Percentiles rank a stretch among this genome's conserved stretches.
phyloP scores from a whole-genome alignment of 306 rosid genomes.

The Notholithocarpus densiflorus region DNA sequence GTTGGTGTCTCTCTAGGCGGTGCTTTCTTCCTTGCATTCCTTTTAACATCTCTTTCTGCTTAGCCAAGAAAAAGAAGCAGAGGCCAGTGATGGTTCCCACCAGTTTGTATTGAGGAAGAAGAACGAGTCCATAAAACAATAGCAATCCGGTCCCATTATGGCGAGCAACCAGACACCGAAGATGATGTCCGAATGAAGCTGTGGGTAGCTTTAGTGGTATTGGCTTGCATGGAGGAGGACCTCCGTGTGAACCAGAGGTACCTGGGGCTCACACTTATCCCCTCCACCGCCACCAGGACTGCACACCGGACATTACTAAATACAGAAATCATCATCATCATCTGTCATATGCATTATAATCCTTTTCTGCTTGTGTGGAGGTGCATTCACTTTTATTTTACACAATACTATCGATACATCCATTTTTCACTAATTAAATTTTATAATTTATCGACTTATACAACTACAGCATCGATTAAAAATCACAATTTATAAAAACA shows the following conservation, averaged over 20 bases:
- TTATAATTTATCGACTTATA: no score
- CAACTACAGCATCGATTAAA: no score
- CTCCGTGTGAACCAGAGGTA: background rate
- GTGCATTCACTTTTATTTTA: no score
- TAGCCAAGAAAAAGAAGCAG: constrained; percentile 45
- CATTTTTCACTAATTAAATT: no score
- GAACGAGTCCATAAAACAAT: background rate
- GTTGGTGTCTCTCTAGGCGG: constrained; percentile 54
- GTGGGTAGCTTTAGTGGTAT: background rate
- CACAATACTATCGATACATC: no score
- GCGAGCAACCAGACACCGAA: background rate
- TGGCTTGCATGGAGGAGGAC: background rate
- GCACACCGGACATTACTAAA: background rate
- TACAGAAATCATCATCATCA: no score
- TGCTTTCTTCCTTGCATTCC: constrained; percentile 40
- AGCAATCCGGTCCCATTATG: background rate
- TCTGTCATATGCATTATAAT: no score
- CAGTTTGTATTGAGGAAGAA: constrained; percentile 26
- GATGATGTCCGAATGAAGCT: background rate
- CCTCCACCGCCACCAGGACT: background rate
- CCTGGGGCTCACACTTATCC: background rate
- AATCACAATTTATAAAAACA: no score
- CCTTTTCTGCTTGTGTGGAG: no score
- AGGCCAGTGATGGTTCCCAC: constrained; percentile 37
- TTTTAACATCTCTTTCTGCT: constrained; percentile 37